Conservation (phyloP, 2,329 filamentous ascomycete species). For the Microthyrium microscopicum region DNA sequence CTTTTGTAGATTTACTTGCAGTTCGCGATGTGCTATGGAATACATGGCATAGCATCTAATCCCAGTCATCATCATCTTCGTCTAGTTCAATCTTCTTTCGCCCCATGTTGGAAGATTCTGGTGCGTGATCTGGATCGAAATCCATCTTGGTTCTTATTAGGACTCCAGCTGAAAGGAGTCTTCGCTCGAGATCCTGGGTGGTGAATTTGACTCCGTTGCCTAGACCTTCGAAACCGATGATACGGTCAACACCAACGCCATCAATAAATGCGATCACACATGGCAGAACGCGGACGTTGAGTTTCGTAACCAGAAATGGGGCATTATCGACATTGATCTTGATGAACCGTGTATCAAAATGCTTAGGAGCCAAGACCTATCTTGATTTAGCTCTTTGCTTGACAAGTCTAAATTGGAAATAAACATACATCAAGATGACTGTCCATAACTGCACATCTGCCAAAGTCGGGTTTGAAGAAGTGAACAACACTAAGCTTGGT, state of each 20-base stretch:
- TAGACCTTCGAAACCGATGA: constrained; percentile 42
- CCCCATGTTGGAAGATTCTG: constrained; percentile 18
- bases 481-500: constrained; percentile 42
- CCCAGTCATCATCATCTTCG: constrained; percentile 37
- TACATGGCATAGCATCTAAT: constrained; percentile 16
- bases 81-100: no score
- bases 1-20: no score
- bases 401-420: background rate
- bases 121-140: constrained; percentile 15
- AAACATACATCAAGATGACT: constrained; percentile 30
- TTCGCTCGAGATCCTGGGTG: constrained; percentile 35
- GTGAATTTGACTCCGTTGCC: constrained; percentile 37
- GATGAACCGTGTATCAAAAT: constrained; percentile 41
- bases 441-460: constrained; percentile 46
- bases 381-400: background rate
- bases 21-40: no score
- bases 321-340: constrained; percentile 44
- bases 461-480: constrained; percentile 48
- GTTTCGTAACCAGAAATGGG: constrained; percentile 40
- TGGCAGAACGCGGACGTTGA: constrained; percentile 40
- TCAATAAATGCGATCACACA: constrained; percentile 42
- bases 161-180: constrained; percentile 34
- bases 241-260: constrained; percentile 36
- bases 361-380: constrained; percentile 34
- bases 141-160: constrained; percentile 30